A percentile compares a stretch with the other conserved stretches of the same genome.
Conservation (phyloP, 345 rosid genomes). For the Citrus reticulata region DNA sequence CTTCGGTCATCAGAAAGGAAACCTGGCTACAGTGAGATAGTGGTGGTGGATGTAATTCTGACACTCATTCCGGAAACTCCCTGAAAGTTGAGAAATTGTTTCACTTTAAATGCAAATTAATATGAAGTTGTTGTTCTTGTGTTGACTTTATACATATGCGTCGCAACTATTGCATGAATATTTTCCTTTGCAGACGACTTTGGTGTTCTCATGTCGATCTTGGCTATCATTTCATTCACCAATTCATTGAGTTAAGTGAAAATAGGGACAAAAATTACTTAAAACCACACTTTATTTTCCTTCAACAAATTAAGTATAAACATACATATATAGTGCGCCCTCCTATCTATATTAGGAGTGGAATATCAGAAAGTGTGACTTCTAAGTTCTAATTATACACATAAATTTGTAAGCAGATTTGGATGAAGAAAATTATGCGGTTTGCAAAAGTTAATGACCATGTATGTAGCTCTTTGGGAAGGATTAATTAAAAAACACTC, state of each 20-base stretch:
- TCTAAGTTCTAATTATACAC: background rate
- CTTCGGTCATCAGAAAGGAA: background rate
- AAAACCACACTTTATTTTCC: too few species aligned
- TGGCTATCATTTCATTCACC: background rate
- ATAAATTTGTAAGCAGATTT: background rate
- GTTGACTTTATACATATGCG: background rate
- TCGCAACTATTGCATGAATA: too few species aligned
- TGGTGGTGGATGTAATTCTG: background rate
- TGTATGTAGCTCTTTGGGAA: too few species aligned
- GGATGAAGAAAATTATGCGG: background rate
- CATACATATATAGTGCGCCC: too few species aligned
- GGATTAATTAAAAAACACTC: too few species aligned
- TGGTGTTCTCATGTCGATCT: background rate
- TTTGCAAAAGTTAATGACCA: too few species aligned
- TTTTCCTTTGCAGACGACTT: background rate
- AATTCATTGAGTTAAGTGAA: background rate
- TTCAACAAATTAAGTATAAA: too few species aligned
- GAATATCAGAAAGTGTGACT: background rate
- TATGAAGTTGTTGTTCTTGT: background rate
- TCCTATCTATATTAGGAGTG: too few species aligned
- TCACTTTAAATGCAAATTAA: background rate
- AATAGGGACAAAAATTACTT: background rate
- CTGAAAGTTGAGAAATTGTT: too few species aligned
- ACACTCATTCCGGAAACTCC: background rate
- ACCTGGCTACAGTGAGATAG: background rate